Evolutionary conservation across 2,329 filamentous ascomycete species (phyloP), one percentile per base, ranked within the genome.

Genomic region (Exophiala phaeomuriformis): DNA sequence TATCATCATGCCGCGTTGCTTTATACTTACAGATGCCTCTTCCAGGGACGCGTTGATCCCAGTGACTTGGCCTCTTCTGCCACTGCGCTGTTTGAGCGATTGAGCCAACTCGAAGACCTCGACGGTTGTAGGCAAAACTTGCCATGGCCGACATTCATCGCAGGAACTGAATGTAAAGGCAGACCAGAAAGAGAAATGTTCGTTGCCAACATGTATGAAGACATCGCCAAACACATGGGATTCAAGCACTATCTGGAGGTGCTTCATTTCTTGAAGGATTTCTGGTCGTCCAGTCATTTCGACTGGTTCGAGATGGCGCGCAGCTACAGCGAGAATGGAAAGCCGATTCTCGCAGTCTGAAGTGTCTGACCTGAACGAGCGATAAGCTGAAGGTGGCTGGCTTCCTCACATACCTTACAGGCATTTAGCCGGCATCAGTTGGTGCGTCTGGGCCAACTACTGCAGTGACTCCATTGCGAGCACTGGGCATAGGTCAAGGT

Each of bases 1-100:
- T 65, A 65, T 39, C 63, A 65, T 51, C 57, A 66, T 49, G 60
- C 64, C 7, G 60, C 51, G 9, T 42, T 64, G 32, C 63, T 66
- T 6, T 66, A 66, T 47, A 61, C 56, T 30, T 57, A 65, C 33
- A 58, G 61, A 19, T 59, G 60, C 3, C 53, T 66, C 7, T 54
- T 59, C 1, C 30, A 27, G 19, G 46, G 45, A 3, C 40, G 49
- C 4, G 53, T 56, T 6, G 48, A 53, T 33, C 33, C 43, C 29
- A 2, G 19, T n/a, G 51, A 56, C 32, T 47, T 56, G 12, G 10
- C 35, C 27, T 48, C 53, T 29, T 56, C 57, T 8, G 43, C 57
- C 30, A 54, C 37, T 19, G 31, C 45, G 10, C 45, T 59, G 35
- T 56, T 59, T 46, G 53, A 61, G 50, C 27, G 51, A 51, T 37